phyloP scores from a whole-genome alignment of 176 grass and related monocot species.

The Chloris gayana region DNA sequence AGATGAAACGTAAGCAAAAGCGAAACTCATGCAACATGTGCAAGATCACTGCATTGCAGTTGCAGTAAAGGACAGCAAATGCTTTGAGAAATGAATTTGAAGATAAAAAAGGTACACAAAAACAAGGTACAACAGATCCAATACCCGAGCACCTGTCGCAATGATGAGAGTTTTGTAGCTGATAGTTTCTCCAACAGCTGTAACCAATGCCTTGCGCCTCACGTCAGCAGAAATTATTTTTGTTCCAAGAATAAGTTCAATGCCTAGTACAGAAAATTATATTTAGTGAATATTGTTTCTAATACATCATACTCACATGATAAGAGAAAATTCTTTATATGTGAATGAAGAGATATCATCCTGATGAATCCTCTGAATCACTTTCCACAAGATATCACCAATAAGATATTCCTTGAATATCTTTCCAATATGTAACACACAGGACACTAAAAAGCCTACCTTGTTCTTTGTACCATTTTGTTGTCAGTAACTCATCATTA shows the following conservation, averaged over 20 bases:
- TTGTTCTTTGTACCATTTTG: slow-evolving; percentile 94
- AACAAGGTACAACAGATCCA: slow-evolving; percentile 38
- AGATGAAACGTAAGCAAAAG: slow-evolving; percentile 10
- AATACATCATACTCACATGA: background rate
- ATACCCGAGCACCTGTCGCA: slow-evolving; percentile 97
- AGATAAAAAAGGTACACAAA: background rate
- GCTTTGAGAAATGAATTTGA: slow-evolving; percentile 5
- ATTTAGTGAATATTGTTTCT: slow-evolving; percentile 4
- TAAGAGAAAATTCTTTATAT: background rate
- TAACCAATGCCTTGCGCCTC: slow-evolving; percentile 76
- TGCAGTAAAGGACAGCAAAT: background rate
- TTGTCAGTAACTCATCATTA: slow-evolving; percentile 73
- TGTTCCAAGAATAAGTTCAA: slow-evolving; percentile 96
- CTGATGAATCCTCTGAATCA: background rate
- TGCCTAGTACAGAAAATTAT: slow-evolving; percentile 52
- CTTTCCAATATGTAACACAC: slow-evolving; percentile 20
- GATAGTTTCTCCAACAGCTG: slow-evolving; percentile 82
- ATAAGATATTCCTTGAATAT: slow-evolving; percentile 3
- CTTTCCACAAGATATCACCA: slow-evolving; percentile 2
- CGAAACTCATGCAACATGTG: background rate
- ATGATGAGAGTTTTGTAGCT: slow-evolving; percentile 92
- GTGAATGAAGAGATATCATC: background rate
- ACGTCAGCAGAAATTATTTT: slow-evolving; percentile 79
- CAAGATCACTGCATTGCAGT: background rate
- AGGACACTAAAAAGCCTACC: slow-evolving; percentile 50